These are phyloP conservation scores for Saccharomycopsis malanga DNA, from an alignment of 805 yeast genomes.

Conservation along the genomic window DNA sequence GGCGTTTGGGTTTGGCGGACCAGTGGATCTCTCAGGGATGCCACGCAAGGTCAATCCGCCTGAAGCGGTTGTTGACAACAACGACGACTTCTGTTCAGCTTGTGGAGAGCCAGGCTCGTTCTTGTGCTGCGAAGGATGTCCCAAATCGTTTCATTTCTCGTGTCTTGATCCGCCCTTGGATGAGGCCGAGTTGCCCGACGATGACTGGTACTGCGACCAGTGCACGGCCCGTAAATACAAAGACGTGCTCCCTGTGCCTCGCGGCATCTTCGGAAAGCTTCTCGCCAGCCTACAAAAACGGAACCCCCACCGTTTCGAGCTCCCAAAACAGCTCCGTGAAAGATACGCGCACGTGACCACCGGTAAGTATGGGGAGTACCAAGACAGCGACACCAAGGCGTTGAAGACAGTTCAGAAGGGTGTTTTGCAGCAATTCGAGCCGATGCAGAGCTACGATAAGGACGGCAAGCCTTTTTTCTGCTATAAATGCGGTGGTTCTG, in stretches of 20 bases:
- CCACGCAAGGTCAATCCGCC: constrained; percentile 2
- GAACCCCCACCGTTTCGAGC: constrained; percentile 58
- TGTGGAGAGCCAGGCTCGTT: constrained; percentile 89
- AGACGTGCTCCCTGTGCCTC: constrained; percentile 24
- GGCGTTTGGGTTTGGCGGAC: constrained; percentile 17
- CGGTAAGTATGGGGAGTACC: constrained; percentile 65
- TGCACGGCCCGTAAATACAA: constrained; percentile 44
- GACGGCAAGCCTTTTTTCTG: constrained; percentile 67
- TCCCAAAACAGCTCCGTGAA: constrained; percentile 67
- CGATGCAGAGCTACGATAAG: constrained; percentile 58
- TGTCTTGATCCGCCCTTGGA: constrained; percentile 89
- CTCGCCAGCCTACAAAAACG: constrained; percentile 49
- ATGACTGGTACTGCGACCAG: constrained; percentile 81
- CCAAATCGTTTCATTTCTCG: constrained; percentile 82
- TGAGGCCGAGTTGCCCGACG: constrained; percentile 70
- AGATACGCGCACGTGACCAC: constrained; percentile 65
- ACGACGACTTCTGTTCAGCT: constrained; percentile 86
- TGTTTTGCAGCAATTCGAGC: constrained; percentile 47
- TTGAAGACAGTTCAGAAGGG: constrained; percentile 36
- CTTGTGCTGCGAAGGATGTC: constrained; percentile 91
- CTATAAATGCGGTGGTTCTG: constrained; percentile 68
- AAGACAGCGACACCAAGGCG: constrained; percentile 52
- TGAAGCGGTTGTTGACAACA: constrained; percentile 35
- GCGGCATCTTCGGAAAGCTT: constrained; percentile 47
- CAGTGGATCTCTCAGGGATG: constrained; percentile 3